phyloP scores from a whole-genome alignment of 208 protist genomes.

The Leishmania braziliensis region DNA sequence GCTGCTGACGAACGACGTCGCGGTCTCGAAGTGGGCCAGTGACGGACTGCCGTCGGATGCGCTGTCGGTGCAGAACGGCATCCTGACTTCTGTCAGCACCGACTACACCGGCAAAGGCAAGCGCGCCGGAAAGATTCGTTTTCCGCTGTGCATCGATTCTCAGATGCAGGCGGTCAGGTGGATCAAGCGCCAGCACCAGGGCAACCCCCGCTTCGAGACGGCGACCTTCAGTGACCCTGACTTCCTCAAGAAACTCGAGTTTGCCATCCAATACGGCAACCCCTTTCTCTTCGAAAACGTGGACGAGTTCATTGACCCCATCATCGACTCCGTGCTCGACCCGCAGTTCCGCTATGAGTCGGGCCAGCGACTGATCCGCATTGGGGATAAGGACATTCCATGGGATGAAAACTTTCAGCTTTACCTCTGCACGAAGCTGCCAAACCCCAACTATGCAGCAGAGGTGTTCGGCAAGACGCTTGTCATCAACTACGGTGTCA shows the following conservation, averaged over 20 bases:
- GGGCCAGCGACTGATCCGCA: conserved; percentile 88
- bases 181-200: conserved; percentile 97
- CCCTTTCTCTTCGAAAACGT: conserved; percentile 98
- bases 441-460: conserved; percentile 98
- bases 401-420: conserved; percentile 98
- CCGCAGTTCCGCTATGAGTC: conserved; percentile 94
- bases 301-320: conserved; percentile 99
- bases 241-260: conserved; percentile 98
- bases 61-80: conserved; percentile 98
- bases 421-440: conserved; percentile 98
- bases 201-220: conserved; percentile 93
- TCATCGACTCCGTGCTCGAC: conserved; percentile 98
- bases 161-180: conserved; percentile 99
- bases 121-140: conserved; percentile 88
- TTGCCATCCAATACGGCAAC: conserved; percentile 97
- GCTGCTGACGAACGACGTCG: conserved; percentile 97
- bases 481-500: conserved; percentile 99
- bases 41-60: conserved; percentile 98
- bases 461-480: conserved; percentile 98
- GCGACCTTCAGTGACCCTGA: conserved; percentile 96
- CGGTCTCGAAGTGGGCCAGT: conserved; percentile 96
- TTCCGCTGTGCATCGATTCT: conserved; percentile 99
- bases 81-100: conserved; percentile 94
- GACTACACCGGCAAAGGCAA: conserved; percentile 80
- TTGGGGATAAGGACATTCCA: conserved; percentile 97